Base-by-base conservation (phyloP, 495 filamentous ascomycete species). In the Diplogelasinospora grovesii region DNA sequence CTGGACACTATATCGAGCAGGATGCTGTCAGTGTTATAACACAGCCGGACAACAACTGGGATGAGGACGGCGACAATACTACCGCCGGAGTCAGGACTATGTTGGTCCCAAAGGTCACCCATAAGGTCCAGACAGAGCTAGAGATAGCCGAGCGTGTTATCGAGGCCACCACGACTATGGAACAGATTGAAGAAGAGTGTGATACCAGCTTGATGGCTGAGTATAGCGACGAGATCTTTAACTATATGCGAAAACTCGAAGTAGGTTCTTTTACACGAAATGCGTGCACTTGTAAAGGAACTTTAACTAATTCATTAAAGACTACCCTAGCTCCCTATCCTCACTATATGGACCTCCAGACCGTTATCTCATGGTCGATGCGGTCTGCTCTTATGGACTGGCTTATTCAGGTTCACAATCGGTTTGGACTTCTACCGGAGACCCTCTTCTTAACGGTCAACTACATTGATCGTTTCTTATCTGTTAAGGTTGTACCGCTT, bases 341-440 rank as follows among this genome's bases (percentile, higher is more conserved):
- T 3, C 78, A 89, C 52, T 98, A 98, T 68, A 97, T 98, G 93
- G 86, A 95, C 35, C 81, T 83, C 37, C 92, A 98, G 59, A 78
- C 81, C n/a, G 89, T 97, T 61, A 90, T 98, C 41, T 87, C 93
- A 60, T 97, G 93, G 93, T 95, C 90, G 1, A 96, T 96, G 90
- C 86, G 92, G 31, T 80, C 90, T 8, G 86, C 96, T 30, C 78
- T 98, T 37, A 94, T 97, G 82, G 93, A 97, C 60, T 98, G 92
- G 92, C 73, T 98, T 9, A 82, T 96, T 28, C 90, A 97, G 58
- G 92, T 98, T 16, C 92, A 98, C 55, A 75, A 81, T 50, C 86
- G 93, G 30, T 97, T 98, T 68, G 72, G 73, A 15, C 74, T 97
- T 9, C 78, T 95, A 1, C 92, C 92, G 5, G 93, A 98, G 70